phyloP scores from a whole-genome alignment of 2,329 filamentous ascomycete genomes.

The Fusarium nodosum region DNA sequence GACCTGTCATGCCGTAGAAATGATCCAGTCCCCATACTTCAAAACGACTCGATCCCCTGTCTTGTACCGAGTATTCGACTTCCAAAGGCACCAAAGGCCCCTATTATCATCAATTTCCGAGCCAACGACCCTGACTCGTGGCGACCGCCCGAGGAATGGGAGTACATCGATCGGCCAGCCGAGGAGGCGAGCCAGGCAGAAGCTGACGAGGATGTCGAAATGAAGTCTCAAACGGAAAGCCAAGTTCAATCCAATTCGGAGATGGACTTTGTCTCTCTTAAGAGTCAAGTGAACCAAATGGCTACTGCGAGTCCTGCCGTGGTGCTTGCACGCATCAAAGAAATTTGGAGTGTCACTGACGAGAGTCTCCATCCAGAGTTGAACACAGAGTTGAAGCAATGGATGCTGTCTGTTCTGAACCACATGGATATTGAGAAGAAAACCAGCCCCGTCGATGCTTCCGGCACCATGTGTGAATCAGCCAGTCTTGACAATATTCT shows the following conservation, averaged over 20 bases:
- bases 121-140: slow-evolving; percentile 59
- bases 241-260: neutral
- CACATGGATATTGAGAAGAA: slow-evolving; percentile 57
- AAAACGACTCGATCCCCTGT: slow-evolving; percentile 35
- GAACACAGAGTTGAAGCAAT: slow-evolving; percentile 68
- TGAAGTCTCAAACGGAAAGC: neutral
- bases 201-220: neutral
- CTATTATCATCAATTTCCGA: slow-evolving; percentile 47
- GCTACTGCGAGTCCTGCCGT: slow-evolving; percentile 50
- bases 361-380: slow-evolving; percentile 46
- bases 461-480: neutral
- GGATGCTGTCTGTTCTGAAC: slow-evolving; percentile 72
- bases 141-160: slow-evolving; percentile 62
- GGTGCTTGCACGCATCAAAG: slow-evolving; percentile 68
- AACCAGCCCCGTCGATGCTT: slow-evolving; percentile 26
- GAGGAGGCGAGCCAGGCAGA: neutral
- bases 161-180: slow-evolving; percentile 44
- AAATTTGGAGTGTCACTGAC: slow-evolving; percentile 38
- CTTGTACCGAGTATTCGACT: slow-evolving; percentile 19
- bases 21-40: slow-evolving; percentile 27
- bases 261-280: slow-evolving; percentile 23
- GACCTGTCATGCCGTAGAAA: slow-evolving; percentile 33
- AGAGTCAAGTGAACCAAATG: slow-evolving; percentile 41
- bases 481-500: slow-evolving; percentile 54
- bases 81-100: slow-evolving; percentile 19